Percentiles rank a stretch among this genome's conserved stretches.
Conservation (phyloP, 352 stramenopile species). For the Phytophthora capsici region DNA sequence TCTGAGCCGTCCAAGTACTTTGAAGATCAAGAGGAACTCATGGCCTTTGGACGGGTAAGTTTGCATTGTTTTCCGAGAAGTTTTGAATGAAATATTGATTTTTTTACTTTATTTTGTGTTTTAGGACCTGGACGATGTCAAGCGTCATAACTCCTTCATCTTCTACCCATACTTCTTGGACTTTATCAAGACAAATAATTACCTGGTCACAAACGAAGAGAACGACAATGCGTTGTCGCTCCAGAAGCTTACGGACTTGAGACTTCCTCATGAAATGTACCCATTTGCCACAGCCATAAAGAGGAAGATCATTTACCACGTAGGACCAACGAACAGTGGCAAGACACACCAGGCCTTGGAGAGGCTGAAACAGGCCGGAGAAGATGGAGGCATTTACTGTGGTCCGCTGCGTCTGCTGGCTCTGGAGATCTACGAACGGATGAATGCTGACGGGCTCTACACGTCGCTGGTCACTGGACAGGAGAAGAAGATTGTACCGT, state of each 20-base stretch:
- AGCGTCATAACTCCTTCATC: constrained; percentile 63
- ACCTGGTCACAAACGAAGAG: constrained; percentile 40
- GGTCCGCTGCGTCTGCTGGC: constrained; percentile 94
- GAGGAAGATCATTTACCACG: constrained; percentile 91
- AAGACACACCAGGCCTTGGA: constrained; percentile 97
- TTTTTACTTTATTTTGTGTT: constrained; percentile 8
- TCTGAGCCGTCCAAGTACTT: constrained; percentile 64
- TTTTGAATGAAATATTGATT: constrained; percentile 10
- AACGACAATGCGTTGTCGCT: constrained; percentile 54
- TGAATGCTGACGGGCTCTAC: constrained; percentile 95
- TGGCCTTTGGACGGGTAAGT: constrained; percentile 51
- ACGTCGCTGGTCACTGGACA: constrained; percentile 96
- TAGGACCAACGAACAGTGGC: constrained; percentile 96
- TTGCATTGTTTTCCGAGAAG: not conserved
- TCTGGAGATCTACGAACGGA: constrained; percentile 94
- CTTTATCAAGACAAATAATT: constrained; percentile 55
- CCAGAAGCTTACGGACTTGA: constrained; percentile 77
- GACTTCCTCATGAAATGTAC: constrained; percentile 84
- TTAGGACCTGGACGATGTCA: constrained; percentile 56
- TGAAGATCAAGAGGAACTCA: constrained; percentile 55
- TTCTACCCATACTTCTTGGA: constrained; percentile 83
- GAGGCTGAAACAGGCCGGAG: constrained; percentile 89
- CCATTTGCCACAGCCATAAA: constrained; percentile 81
- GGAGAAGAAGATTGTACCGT: constrained; percentile 92
- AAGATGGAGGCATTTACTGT: constrained; percentile 92